A percentile compares a stretch with the other conserved stretches of the same genome.
Conservation (phyloP, 2,329 filamentous ascomycete genomes). For the Diplodia mutila region DNA sequence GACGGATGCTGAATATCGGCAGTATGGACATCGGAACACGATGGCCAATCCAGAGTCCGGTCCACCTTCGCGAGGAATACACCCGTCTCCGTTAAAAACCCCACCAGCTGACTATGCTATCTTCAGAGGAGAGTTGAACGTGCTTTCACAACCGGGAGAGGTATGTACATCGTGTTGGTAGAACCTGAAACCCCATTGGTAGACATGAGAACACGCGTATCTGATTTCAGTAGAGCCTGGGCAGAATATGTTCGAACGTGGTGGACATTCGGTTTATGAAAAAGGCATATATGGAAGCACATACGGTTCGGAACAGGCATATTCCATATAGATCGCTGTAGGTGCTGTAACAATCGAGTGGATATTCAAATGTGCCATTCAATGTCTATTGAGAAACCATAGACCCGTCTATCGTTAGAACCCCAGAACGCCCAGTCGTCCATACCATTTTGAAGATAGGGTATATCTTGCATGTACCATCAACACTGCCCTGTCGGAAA, state of each 20-base stretch:
- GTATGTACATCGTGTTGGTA: too few relatives aligned
- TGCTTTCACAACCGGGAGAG: too few relatives aligned
- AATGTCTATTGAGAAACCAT: not conserved
- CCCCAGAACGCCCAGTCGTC: conserved; percentile 7
- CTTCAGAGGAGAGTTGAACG: too few relatives aligned
- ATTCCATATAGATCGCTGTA: not conserved
- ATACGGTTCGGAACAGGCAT: not conserved
- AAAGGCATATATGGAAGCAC: not conserved
- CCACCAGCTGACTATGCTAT: too few relatives aligned
- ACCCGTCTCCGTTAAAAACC: too few relatives aligned
- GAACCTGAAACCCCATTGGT: too few relatives aligned
- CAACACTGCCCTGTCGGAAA: not conserved
- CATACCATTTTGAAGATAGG: conserved; percentile 22
- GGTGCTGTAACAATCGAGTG: not conserved
- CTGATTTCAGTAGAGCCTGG: not conserved
- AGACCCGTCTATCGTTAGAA: conserved; percentile 13
- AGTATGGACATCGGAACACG: too few relatives aligned
- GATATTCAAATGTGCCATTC: conserved; percentile 15
- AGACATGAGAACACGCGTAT: too few relatives aligned
- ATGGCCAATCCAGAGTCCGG: too few relatives aligned
- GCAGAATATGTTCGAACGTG: not conserved
- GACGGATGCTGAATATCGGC: too few relatives aligned
- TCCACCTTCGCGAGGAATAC: too few relatives aligned
- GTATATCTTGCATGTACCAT: conserved; percentile 24
- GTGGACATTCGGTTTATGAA: not conserved